phyloP scores from a whole-genome alignment of 805 yeast species.

The Schizosaccharomyces japonicus region DNA sequence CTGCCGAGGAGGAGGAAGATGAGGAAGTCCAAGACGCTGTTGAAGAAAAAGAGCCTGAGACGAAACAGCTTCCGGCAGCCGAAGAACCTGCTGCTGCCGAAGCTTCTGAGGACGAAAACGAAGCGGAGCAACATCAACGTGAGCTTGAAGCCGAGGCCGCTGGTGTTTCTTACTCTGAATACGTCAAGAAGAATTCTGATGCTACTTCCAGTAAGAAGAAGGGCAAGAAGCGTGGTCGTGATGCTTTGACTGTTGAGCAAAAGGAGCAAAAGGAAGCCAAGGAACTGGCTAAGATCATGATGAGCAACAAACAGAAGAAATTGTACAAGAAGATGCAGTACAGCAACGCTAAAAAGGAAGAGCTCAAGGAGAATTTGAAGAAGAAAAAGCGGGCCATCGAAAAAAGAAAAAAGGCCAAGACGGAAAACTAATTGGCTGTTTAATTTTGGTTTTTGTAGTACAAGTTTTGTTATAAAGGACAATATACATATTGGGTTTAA shows the following conservation, averaged over 20 bases:
- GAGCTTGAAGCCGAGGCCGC: constrained; percentile 79
- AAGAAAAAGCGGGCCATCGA: constrained; percentile 48
- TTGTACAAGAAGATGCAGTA: constrained; percentile 86
- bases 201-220: constrained; percentile 10
- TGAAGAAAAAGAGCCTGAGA: constrained; percentile 28
- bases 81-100: constrained; percentile 9
- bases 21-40: constrained; percentile 29
- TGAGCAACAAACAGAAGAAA: constrained; percentile 88
- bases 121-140: constrained; percentile 41
- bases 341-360: constrained; percentile 62
- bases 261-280: constrained; percentile 52
- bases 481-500: too few relatives aligned
- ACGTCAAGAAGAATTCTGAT: constrained; percentile 22
- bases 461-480: too few relatives aligned
- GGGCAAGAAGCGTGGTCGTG: constrained; percentile 19
- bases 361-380: constrained; percentile 41
- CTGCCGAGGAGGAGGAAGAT: constrained; percentile 24
- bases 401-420: constrained; percentile 26
- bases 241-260: constrained; percentile 19
- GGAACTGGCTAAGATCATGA: constrained; percentile 85
- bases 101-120: constrained; percentile 11
- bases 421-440: background rate
- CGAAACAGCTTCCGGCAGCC: constrained; percentile 21
- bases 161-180: constrained; percentile 39
- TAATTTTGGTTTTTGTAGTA: too few relatives aligned